A percentile compares a stretch with the other conserved stretches of the same genome.
phyloP scores from a whole-genome alignment of 495 filamentous ascomycete genomes.

The Stereocaulon alpinum region DNA sequence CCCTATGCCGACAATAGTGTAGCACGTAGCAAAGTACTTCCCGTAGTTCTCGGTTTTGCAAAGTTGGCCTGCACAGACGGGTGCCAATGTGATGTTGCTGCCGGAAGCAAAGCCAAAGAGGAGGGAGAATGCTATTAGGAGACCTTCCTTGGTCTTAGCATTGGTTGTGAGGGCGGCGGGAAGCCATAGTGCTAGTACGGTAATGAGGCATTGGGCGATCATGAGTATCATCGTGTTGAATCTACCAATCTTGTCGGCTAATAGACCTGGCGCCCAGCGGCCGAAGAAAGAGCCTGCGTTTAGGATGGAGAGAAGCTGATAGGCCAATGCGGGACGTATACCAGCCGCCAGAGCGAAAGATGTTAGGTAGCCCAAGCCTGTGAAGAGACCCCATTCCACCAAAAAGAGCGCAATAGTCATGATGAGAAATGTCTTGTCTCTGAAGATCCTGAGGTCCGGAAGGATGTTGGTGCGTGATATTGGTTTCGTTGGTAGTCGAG shows the following conservation, averaged over 20 bases:
- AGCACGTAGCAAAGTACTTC: constrained; percentile 21
- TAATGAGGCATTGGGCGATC: constrained; percentile 42
- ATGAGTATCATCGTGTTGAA: constrained; percentile 61
- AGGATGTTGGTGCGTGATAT: constrained; percentile 13
- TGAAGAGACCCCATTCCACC: constrained; percentile 36
- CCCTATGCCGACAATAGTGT: background rate
- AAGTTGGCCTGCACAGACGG: constrained; percentile 33
- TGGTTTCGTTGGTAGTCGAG: constrained; percentile 42
- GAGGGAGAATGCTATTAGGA: constrained; percentile 40
- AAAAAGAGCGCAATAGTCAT: constrained; percentile 38
- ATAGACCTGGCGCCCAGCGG: constrained; percentile 37
- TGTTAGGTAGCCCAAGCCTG: constrained; percentile 31
- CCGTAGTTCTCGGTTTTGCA: constrained; percentile 38
- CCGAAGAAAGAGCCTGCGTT: constrained; percentile 30
- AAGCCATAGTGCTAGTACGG: constrained; percentile 49
- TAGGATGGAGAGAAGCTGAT: constrained; percentile 36
- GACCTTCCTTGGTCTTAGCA: constrained; percentile 31
- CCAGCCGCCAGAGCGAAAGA: constrained; percentile 14
- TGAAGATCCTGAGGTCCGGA: constrained; percentile 38
- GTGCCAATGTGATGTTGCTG: constrained; percentile 38
- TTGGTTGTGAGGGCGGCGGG: constrained; percentile 24
- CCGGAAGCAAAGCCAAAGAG: constrained; percentile 53
- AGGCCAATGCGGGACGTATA: constrained; percentile 21
- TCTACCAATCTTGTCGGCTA: constrained; percentile 59
- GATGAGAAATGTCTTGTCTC: constrained; percentile 38